Conservation (phyloP, 2,329 filamentous ascomycete genomes). For the Chaetomium strumarium region DNA sequence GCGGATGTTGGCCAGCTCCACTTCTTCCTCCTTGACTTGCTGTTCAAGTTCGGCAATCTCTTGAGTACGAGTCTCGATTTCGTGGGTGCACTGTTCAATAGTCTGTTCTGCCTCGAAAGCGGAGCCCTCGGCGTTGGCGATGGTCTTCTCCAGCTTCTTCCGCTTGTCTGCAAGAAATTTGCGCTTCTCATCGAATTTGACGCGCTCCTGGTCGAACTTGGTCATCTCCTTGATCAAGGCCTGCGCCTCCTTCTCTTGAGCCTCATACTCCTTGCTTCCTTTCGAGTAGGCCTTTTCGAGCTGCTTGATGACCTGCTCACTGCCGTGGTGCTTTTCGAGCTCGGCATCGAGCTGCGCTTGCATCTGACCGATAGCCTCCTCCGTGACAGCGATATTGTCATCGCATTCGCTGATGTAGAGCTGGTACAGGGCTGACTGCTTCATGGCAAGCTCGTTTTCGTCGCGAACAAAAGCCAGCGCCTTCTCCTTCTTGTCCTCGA, state of each 20-base stretch:
- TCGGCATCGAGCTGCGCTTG: conserved; percentile 81
- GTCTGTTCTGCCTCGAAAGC: conserved; percentile 69
- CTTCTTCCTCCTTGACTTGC: conserved; percentile 71
- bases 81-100: conserved; percentile 69
- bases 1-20: conserved; percentile 74
- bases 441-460: conserved; percentile 85
- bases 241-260: conserved; percentile 75
- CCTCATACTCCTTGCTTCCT: conserved; percentile 76
- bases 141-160: conserved; percentile 89
- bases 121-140: conserved; percentile 68
- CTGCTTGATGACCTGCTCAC: conserved; percentile 82
- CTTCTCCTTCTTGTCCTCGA: conserved; percentile 96
- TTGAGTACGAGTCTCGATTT: conserved; percentile 69
- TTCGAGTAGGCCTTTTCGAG: conserved; percentile 79
- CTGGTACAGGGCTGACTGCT: conserved; percentile 89
- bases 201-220: conserved; percentile 90
- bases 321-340: conserved; percentile 84
- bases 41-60: conserved; percentile 73
- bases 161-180: conserved; percentile 89
- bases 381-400: conserved; percentile 81
- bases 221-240: conserved; percentile 77
- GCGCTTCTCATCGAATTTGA: conserved; percentile 96
- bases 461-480: conserved; percentile 83
- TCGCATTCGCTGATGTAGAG: conserved; percentile 82
- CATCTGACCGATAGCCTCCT: conserved; percentile 87